Percentiles rank a stretch among this genome's conserved stretches.
phyloP scores from a whole-genome alignment of 257 asterid genomes.

The Solanum appendiculatum region DNA sequence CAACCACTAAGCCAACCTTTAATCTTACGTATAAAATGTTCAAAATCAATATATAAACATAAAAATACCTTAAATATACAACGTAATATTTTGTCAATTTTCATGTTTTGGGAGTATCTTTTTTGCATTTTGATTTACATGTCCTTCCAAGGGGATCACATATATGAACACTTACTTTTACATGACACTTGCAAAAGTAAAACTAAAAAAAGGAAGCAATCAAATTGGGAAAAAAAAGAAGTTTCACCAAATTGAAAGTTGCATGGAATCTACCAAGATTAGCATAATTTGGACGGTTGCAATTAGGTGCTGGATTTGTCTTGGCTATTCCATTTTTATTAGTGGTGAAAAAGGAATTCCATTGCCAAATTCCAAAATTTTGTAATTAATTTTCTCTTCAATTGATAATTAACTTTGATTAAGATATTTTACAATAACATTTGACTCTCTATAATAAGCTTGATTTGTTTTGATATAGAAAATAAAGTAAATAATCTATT shows the following conservation, averaged over 20 bases:
- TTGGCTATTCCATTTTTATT: background rate
- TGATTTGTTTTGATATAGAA: too few species aligned
- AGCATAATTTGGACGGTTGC: background rate
- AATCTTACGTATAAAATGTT: too few species aligned
- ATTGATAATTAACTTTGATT: background rate
- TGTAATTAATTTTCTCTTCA: background rate
- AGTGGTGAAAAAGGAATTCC: background rate
- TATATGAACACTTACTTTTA: background rate
- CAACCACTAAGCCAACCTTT: too few species aligned
- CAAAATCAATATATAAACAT: too few species aligned
- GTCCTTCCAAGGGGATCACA: background rate
- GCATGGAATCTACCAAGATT: background rate
- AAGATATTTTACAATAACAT: background rate
- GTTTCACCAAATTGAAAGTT: background rate
- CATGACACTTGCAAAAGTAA: background rate
- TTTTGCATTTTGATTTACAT: background rate
- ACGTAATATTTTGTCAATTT: too few species aligned
- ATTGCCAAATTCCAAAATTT: background rate
- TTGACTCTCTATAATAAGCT: background rate
- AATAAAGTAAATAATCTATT: background rate
- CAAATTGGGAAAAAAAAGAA: background rate
- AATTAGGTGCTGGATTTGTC: background rate
- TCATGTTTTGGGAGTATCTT: background rate
- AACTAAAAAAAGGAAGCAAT: background rate
- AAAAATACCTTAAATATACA: too few species aligned